Conservation (phyloP, 2,329 filamentous ascomycete species). For the Ceratocystis alfenasii region DNA sequence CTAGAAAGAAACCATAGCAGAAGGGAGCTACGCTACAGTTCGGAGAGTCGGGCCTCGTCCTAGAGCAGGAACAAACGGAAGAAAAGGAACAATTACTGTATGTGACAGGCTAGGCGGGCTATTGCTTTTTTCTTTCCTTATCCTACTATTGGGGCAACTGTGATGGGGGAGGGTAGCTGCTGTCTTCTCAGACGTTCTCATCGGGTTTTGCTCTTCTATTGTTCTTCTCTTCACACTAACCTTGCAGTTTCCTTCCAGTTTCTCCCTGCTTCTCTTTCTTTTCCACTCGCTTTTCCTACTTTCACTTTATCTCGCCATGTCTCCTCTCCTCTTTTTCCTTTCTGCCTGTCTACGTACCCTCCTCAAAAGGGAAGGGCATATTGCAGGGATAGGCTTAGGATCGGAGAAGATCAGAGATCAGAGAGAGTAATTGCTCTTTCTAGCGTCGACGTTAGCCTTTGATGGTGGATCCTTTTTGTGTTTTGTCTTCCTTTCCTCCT, state of each 20-base stretch:
- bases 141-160: too few species aligned
- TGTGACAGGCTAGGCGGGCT: not conserved
- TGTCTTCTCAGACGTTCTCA: not conserved
- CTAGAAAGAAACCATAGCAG: not conserved
- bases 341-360: not conserved
- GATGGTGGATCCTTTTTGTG: not conserved
- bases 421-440: conserved; percentile 6
- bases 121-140: not conserved
- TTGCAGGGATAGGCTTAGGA: conserved; percentile 1
- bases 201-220: not conserved
- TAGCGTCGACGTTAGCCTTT: not conserved
- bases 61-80: conserved; percentile 6
- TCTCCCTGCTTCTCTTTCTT: not conserved
- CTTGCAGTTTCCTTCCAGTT: not conserved
- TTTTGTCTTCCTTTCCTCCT: not conserved
- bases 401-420: not conserved
- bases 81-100: not conserved
- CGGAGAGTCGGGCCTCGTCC: not conserved
- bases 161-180: too few species aligned
- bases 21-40: not conserved
- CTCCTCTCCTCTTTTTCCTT: not conserved
- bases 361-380: conserved; percentile 5
- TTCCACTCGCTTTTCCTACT: not conserved
- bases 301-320: not conserved
- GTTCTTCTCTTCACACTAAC: not conserved